Conservation (phyloP, 2,329 filamentous ascomycete species). For the Diplodia corticola region DNA sequence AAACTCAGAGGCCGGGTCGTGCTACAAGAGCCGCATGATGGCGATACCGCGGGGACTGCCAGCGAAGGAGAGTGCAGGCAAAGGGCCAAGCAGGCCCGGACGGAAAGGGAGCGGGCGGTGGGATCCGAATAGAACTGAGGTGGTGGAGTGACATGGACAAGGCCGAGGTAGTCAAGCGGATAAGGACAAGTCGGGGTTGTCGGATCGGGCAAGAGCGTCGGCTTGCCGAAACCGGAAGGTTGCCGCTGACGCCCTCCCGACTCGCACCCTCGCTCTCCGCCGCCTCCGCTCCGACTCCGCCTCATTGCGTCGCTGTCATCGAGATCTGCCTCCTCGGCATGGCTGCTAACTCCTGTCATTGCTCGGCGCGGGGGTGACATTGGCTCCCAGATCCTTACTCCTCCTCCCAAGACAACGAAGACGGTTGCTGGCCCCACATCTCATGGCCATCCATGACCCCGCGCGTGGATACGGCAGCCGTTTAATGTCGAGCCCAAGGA, state of each 20-base stretch:
- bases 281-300: background rate
- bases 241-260: background rate
- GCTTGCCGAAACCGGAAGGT: conserved; percentile 5
- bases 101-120: background rate
- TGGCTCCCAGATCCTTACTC: background rate
- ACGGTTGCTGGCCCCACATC: background rate
- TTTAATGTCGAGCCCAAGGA: background rate
- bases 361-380: background rate
- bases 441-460: background rate
- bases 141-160: background rate
- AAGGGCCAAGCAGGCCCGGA: background rate
- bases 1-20: background rate
- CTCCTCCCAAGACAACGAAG: background rate
- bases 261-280: background rate
- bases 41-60: background rate
- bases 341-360: too few species aligned
- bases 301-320: background rate
- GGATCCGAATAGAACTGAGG: background rate
- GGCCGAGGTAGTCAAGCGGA: background rate
- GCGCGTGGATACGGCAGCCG: background rate
- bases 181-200: background rate
- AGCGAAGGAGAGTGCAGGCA: background rate
- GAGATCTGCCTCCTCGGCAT: background rate
- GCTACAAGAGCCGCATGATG: background rate
- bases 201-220: conserved; percentile 2